These are phyloP conservation scores for Cenchrus americanus DNA, from an alignment of 176 grass and related monocot genomes.

Conservation along the genomic window DNA sequence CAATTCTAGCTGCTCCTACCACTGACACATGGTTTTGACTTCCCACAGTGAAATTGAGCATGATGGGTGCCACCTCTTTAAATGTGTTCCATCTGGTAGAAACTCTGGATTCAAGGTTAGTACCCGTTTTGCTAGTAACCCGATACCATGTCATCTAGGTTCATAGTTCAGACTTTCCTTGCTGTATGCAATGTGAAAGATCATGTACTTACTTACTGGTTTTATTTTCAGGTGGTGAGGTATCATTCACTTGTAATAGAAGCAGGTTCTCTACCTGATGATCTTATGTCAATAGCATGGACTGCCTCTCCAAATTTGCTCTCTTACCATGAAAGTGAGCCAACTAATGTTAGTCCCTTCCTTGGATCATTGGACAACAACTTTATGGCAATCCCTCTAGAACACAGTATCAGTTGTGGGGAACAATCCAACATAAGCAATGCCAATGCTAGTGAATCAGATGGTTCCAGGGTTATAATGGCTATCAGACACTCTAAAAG, in stretches of 20 bases:
- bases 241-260: slow-evolving; percentile 97
- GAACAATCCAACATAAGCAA: slow-evolving; percentile 14
- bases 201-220: neutral
- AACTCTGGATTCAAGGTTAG: slow-evolving; percentile 95
- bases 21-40: slow-evolving; percentile 12
- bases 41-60: slow-evolving; percentile 81
- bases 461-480: slow-evolving; percentile 66
- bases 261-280: slow-evolving; percentile 63
- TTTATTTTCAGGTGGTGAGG: slow-evolving; percentile 71
- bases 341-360: slow-evolving; percentile 26
- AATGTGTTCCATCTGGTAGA: slow-evolving; percentile 76
- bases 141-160: neutral
- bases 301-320: slow-evolving; percentile 62
- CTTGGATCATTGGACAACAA: slow-evolving; percentile 27
- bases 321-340: slow-evolving; percentile 68
- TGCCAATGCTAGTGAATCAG: slow-evolving; percentile 30
- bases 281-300: slow-evolving; percentile 88
- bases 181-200: neutral
- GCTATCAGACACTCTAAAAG: slow-evolving; percentile 70
- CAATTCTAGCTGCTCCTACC: neutral
- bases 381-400: slow-evolving; percentile 4
- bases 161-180: neutral
- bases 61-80: slow-evolving; percentile 69
- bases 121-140: neutral
- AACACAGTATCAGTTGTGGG: neutral